Percentiles rank a stretch among this genome's conserved stretches.
Conservation (phyloP, 2,329 filamentous ascomycete species). For the Beauveria medogensis region DNA sequence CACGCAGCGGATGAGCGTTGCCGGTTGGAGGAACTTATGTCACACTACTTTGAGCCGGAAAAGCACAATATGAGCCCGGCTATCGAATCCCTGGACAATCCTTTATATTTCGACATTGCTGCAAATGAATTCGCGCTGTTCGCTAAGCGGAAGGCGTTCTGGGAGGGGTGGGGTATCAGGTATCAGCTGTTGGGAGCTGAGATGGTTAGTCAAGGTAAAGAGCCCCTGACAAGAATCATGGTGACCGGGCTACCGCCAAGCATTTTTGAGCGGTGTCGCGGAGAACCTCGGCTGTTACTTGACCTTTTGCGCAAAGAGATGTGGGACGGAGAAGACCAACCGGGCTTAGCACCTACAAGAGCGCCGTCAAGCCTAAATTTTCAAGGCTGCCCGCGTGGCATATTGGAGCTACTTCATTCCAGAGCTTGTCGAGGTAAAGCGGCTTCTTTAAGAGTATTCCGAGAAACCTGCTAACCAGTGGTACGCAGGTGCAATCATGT, state of each 20-base stretch:
- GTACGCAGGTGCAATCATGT: constrained; percentile 62
- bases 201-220: not conserved
- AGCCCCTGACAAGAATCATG: constrained; percentile 26
- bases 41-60: constrained; percentile 34
- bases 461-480: constrained; percentile 8
- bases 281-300: constrained; percentile 63
- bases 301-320: constrained; percentile 67
- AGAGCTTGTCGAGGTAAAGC: constrained; percentile 61
- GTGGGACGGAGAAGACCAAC: constrained; percentile 53
- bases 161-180: constrained; percentile 66
- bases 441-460: fast-evolving
- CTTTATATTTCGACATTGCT: constrained; percentile 59
- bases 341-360: not conserved
- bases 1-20: constrained; percentile 90
- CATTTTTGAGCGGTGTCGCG: constrained; percentile 67
- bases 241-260: constrained; percentile 58
- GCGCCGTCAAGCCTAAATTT: constrained; percentile 31
- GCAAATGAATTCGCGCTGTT: constrained; percentile 54
- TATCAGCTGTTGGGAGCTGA: constrained; percentile 39
- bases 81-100: constrained; percentile 33
- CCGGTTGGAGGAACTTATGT: constrained; percentile 66
- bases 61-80: constrained; percentile 23
- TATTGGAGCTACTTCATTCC: constrained; percentile 70
- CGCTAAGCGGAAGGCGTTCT: constrained; percentile 41
- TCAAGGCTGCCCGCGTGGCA: constrained; percentile 61